These are phyloP conservation scores for Phaeophleospora eucalypticola DNA, from an alignment of 2,329 filamentous ascomycete genomes.

Conservation along the genomic window DNA sequence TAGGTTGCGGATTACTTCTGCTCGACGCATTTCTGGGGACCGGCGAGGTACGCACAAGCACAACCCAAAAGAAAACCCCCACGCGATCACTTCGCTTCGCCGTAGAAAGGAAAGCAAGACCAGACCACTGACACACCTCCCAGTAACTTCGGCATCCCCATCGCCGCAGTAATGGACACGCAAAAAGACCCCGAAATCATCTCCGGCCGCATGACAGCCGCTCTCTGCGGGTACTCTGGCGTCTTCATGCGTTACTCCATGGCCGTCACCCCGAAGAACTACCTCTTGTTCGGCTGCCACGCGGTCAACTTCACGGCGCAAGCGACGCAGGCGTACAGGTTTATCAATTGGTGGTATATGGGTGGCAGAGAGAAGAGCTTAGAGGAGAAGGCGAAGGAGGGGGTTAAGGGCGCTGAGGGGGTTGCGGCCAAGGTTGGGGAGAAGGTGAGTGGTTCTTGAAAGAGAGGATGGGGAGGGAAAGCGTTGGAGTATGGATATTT, in stretches of 20 bases:
- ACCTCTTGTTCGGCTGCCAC: slow-evolving; percentile 66
- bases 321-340: slow-evolving; percentile 58
- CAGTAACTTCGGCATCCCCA: slow-evolving; percentile 52
- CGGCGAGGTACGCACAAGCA: slow-evolving; percentile 39
- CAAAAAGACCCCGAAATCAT: slow-evolving; percentile 55
- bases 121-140: slow-evolving; percentile 30
- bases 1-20: slow-evolving; percentile 49
- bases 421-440: slow-evolving; percentile 15
- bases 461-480: background rate
- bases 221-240: slow-evolving; percentile 57
- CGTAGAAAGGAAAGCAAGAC: too few species aligned
- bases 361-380: slow-evolving; percentile 43
- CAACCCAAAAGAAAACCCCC: too few species aligned
- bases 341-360: slow-evolving; percentile 56
- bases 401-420: slow-evolving; percentile 23
- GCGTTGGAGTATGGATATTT: background rate
- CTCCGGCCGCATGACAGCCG: slow-evolving; percentile 61
- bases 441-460: background rate
- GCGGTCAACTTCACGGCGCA: slow-evolving; percentile 62
- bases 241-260: slow-evolving; percentile 66
- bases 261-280: slow-evolving; percentile 60
- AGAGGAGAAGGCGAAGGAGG: slow-evolving; percentile 38
- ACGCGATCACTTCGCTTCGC: too few species aligned
- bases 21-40: slow-evolving; percentile 50
- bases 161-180: slow-evolving; percentile 52